A percentile compares a stretch with the other conserved stretches of the same genome.
These are phyloP conservation scores for Dichomitus squalens DNA, from an alignment of 1,284 basidiomycete species.

Conservation along the genomic window DNA sequence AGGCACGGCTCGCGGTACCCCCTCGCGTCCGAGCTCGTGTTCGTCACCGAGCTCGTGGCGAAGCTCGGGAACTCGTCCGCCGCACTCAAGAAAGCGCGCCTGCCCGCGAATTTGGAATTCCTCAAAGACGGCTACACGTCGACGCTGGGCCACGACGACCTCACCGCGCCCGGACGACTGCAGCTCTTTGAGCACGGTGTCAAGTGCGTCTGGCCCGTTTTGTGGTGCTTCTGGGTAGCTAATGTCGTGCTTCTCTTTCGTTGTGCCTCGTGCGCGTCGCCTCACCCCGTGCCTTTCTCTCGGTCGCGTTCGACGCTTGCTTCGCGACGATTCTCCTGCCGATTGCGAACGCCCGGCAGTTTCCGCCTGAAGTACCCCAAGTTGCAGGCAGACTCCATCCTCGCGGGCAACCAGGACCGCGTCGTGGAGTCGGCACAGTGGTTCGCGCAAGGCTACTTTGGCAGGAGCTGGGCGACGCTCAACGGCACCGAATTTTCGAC, in stretches of 20 bases:
- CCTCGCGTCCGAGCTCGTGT: constrained; percentile 34
- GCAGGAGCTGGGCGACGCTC: constrained; percentile 34
- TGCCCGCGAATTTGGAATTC: constrained; percentile 41
- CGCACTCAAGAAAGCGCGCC: constrained; percentile 32
- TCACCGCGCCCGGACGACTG: constrained; percentile 43
- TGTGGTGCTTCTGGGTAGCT: background rate
- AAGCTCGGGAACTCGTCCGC: constrained; percentile 37
- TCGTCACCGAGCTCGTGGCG: constrained; percentile 38
- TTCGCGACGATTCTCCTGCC: background rate
- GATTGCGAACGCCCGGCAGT: background rate
- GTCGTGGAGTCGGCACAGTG: constrained; percentile 48
- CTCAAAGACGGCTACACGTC: constrained; percentile 44
- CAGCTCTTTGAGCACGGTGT: constrained; percentile 49
- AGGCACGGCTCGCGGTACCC: constrained; percentile 46
- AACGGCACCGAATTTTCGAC: constrained; percentile 37
- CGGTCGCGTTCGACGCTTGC: constrained; percentile 16
- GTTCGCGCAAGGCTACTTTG: constrained; percentile 48
- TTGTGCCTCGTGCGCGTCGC: background rate
- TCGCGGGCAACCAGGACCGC: constrained; percentile 47
- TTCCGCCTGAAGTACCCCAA: constrained; percentile 42
- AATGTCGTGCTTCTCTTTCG: background rate
- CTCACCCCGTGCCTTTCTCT: background rate
- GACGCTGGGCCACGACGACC: constrained; percentile 40
- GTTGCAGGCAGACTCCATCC: constrained; percentile 37
- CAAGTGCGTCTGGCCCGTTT: constrained; percentile 27